Base-by-base conservation (phyloP, 2,329 filamentous ascomycete species). In the Xylariaceae sp. region DNA sequence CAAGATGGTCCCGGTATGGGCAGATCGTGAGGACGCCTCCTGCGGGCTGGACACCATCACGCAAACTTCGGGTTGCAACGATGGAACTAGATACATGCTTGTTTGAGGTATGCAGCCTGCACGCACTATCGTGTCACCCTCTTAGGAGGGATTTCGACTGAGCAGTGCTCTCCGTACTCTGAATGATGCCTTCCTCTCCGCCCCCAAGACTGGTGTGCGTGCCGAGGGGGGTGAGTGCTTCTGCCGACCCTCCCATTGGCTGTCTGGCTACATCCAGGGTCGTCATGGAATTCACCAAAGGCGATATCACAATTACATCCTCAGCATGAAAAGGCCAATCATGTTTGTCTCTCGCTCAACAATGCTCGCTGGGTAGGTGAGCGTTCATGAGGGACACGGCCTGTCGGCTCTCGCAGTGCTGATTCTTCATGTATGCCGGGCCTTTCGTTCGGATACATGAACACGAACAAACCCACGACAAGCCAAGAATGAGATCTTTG, bases 271-370 rank as follows among this genome's bases (percentile, higher is more conserved):
- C 61, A 60, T 57, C 61, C 59, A 64, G 62, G 62, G 56, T 67
- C 57, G 54, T 62, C 67, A 67, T 67, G 60, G 62, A 44, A 66
- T 63, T 67, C 67, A 66, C 60, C 63, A 56, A 65, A 66, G 65
- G 67, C 70, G 60, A 55, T 65, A 70, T 70, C 63, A 64, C 64
- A 68, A 67, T 67, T 66, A 67, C 63, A 62, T 67, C 62, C 51
- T 58, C 34, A 58, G 55, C 60, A 59, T 54, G 53, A 48, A 56
- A 62, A 64, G 61, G 53, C 67, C 68, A 69, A 70, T 69, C 66
- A 68, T 55, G 44, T 53, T 53, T 58, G 50, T 35, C 51, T 51
- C 51, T 53, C 17, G 50, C 17, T 51, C 59, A 51, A 49, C 52
- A 39, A 35, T 45, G 48, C 55, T 13, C 23, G 15, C 23, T 23